Base-by-base conservation (phyloP, 192 early-diverging fungal species). In the Coemansia sp. region DNA sequence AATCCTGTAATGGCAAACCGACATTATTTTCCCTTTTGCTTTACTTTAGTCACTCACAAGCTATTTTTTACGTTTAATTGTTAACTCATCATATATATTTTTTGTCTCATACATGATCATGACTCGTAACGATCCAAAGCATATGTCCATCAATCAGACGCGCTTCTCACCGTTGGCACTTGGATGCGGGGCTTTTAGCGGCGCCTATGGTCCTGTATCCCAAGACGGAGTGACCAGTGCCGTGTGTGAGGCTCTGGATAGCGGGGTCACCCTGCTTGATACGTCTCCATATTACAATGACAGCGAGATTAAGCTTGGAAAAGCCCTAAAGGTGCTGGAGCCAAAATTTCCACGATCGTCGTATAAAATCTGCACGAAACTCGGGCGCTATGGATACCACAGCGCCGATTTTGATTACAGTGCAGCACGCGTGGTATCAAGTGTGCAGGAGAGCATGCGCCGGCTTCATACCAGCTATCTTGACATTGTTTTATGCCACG, bases 271-370 rank as follows among this genome's bases (percentile, higher is more conserved):
- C 64, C 72, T 84, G 22, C 85, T 90, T 45, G 91, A 93, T 40
- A 91, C 91, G 3, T 89, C 88, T 4, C 90, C 90, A 16, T 93
- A 90, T 65, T 93, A 93, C 68, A 85, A 85, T 40, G 72, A 87
- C 59, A 89, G 87, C 61, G 90, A 93, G 71, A 59, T 73, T 10
- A 83, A 88, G 40, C 85, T 93, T 4, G 90, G 91, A 13, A 73
- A 86, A 4, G 89, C 87, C 1, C 71, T 93, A 0, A 52, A 65
- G 2, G 45, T 63, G 10, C 65, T 93, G 45, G 52, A 60, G 8
- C 49, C 54, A 3, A 84, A 87, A 36, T 88, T 83, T 43, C 88
- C 90, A 45, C 84, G 91, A n/a, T 83, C 84, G 2, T 74, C 68
- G 11, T 93, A 93, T 73, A 81, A 86, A 48, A 73, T 91, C 41